Evolutionary conservation across 1,284 basidiomycete genomes (phyloP).

Genomic region (Sanguinoderma infundibulare): DNA sequence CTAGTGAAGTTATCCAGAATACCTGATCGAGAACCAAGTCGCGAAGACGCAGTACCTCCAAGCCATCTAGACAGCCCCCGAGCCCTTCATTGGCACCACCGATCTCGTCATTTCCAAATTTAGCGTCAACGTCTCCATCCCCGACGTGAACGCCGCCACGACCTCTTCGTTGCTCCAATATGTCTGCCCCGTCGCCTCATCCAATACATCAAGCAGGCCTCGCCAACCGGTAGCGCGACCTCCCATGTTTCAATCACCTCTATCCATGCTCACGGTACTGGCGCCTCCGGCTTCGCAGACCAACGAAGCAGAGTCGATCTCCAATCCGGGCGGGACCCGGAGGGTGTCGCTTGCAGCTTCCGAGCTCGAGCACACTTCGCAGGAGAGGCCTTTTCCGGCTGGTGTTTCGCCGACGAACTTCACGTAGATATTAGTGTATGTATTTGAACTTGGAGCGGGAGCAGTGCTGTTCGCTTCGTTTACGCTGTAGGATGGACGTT

Average conservation of each 20-base stretch:
- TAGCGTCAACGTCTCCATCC: constrained; percentile 33
- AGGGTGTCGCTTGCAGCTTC: not conserved
- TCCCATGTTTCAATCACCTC: not conserved
- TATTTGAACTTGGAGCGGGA: not conserved
- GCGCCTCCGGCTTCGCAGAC: not conserved
- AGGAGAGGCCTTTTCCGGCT: not conserved
- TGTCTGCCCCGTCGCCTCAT: not conserved
- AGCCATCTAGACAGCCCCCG: constrained; percentile 67
- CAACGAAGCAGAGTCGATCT: not conserved
- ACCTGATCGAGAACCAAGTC: constrained; percentile 33
- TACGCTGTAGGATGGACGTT: not conserved
- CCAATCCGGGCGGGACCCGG: not conserved
- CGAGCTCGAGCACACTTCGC: not conserved
- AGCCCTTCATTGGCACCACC: constrained; percentile 65
- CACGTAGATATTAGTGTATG: not conserved
- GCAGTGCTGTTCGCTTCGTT: not conserved
- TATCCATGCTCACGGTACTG: too few species aligned
- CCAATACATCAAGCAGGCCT: not conserved
- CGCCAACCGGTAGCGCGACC: not conserved
- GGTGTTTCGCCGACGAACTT: not conserved
- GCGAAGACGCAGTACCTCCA: constrained; percentile 53
- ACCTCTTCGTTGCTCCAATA: not conserved
- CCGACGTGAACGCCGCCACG: not conserved
- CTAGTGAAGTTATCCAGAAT: constrained; percentile 25
- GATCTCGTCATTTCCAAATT: constrained; percentile 33